Conservation (phyloP, 1,284 basidiomycete species). For the Tilletia horrida region DNA sequence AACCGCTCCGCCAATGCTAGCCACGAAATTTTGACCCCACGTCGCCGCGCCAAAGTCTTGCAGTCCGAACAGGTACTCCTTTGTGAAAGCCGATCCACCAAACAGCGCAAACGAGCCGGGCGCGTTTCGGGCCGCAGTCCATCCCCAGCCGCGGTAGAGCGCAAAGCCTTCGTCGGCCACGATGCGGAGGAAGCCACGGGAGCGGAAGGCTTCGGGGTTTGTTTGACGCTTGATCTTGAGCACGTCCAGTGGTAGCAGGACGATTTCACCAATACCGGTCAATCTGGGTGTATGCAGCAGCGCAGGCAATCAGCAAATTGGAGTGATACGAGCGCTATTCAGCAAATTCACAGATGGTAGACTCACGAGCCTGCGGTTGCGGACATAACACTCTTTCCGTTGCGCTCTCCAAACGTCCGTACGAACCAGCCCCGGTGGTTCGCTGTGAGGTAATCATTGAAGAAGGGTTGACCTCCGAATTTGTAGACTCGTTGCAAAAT, state of each 20-base stretch:
- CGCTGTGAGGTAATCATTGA: constrained; percentile 82
- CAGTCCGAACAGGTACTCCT: constrained; percentile 86
- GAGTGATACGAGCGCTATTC: not conserved
- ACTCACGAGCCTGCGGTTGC: constrained; percentile 71
- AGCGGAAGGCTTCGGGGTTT: constrained; percentile 51
- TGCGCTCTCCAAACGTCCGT: constrained; percentile 84
- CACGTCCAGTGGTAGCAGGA: constrained; percentile 87
- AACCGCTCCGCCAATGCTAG: constrained; percentile 87
- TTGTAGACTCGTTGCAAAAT: constrained; percentile 61
- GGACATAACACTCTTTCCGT: constrained; percentile 92
- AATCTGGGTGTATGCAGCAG: constrained; percentile 22
- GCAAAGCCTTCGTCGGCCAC: constrained; percentile 83
- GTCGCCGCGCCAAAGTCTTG: constrained; percentile 87
- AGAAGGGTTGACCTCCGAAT: constrained; percentile 97
- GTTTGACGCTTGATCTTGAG: constrained; percentile 87
- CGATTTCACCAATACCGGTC: constrained; percentile 79
- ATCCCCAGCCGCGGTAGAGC: constrained; percentile 95
- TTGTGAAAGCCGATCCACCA: constrained; percentile 88
- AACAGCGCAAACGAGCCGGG: constrained; percentile 89
- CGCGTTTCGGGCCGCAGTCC: constrained; percentile 97
- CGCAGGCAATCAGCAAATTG: not conserved
- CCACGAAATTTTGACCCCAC: constrained; percentile 75
- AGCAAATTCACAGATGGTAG: not conserved
- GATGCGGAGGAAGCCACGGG: constrained; percentile 77
- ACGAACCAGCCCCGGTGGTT: constrained; percentile 75